A percentile compares a stretch with the other conserved stretches of the same genome.
Evolutionary conservation across 140 eudicot genomes (phyloP).

Genomic region (Erigeron philadelphicus): DNA sequence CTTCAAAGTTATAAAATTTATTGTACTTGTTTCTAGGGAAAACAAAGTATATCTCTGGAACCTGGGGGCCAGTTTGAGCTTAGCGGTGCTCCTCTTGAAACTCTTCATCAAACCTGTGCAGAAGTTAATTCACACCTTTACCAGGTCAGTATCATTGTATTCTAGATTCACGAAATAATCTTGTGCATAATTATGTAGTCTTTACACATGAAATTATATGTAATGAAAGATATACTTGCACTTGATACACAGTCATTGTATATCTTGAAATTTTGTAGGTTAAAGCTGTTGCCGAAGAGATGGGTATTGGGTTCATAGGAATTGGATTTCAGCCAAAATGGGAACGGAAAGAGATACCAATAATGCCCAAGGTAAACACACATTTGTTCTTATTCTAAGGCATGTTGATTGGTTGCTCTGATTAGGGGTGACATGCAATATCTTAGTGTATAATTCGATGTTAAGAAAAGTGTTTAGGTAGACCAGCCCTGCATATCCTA

Average conservation of each 20-base stretch:
- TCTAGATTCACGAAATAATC: neutral
- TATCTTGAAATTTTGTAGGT: slow-evolving; percentile 43
- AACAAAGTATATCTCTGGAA: slow-evolving; percentile 93
- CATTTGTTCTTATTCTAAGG: neutral
- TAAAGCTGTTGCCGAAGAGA: slow-evolving; percentile 97
- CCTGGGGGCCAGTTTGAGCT: slow-evolving; percentile 99
- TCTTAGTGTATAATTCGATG: neutral
- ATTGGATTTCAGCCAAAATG: slow-evolving; percentile 94
- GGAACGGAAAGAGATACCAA: slow-evolving; percentile 78
- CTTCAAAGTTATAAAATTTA: neutral
- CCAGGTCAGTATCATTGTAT: slow-evolving; percentile 52
- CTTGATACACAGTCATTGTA: slow-evolving; percentile 1
- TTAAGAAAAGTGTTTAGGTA: neutral
- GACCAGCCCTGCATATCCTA: neutral
- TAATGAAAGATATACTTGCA: neutral
- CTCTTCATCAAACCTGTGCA: slow-evolving; percentile 97
- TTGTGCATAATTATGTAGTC: neutral
- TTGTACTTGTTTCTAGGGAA: slow-evolving; percentile 48
- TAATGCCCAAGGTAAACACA: slow-evolving; percentile 83
- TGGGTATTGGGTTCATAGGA: slow-evolving; percentile 95
- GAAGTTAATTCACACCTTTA: slow-evolving; percentile 98
- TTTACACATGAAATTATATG: neutral
- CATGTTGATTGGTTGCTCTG: neutral
- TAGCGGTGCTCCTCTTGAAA: slow-evolving; percentile 99
- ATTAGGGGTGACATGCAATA: neutral